Evolutionary conservation across 352 stramenopile genomes (phyloP), one percentile per base, ranked within the genome.

Genomic region (Phytophthora capsici): DNA sequence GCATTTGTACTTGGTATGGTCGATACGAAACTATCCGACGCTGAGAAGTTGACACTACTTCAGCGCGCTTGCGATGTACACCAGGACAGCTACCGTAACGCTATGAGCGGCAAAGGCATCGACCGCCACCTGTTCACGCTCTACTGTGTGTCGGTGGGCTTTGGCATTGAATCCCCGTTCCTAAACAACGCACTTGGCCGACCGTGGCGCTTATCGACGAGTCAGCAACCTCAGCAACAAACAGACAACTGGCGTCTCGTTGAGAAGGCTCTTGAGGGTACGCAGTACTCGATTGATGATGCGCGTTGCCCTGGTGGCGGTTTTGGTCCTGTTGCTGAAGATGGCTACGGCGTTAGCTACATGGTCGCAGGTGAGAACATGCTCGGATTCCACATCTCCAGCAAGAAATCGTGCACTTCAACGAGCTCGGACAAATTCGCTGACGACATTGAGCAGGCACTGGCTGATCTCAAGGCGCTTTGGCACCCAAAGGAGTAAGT

Each of bases 71-170:
- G 92, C 25, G 69, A 82, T 17, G 75, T 90, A 25, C 97, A 99
- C 76, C 87, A 97, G 19, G 82, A 97, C 46, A 97, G 95, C 20
- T 98, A 98, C 64, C 79, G 89, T 12, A 87, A 80, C 40, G 95
- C 93, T 26, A 95, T 96, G 86, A 91, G 82, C 32, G 87, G 96
- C 59, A 73, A 96, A 73, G 96, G 96, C 34, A 88, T 99, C 20
- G 96, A 99, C 66, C 88, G 96, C 16, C 96, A 99, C 66, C 82
- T 99, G 30, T 97, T 99, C 65, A 98, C 95, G 28, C 79, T 99
- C 6, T 97, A 97, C 73, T 93, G 84, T 44, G 86, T 90, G 43
- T 96, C 89, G 2, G 90, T 94, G 16, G 89, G 88, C 22, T 93
- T 97, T 50, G 77, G 84, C 32, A 84, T 91, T 44, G 89, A 97